phyloP scores from a whole-genome alignment of 345 rosid genomes.

The Fremontodendron californicum region DNA sequence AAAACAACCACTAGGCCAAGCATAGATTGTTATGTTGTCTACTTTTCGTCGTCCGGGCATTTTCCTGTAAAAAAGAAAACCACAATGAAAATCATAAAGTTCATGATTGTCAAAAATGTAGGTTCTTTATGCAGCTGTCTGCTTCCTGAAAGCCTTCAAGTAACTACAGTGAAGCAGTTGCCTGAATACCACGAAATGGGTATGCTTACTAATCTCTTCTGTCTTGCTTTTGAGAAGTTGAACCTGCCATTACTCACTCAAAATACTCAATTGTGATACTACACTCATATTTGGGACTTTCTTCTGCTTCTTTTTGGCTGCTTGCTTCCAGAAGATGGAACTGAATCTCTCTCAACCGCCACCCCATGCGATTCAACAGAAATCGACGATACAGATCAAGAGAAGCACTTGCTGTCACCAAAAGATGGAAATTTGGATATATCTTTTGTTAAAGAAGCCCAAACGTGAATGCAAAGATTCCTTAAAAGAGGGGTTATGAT shows the following conservation, averaged over 20 bases:
- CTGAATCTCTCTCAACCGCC: slow-evolving; percentile 35
- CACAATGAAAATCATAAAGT: not conserved
- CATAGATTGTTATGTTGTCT: not conserved
- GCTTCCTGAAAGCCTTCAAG: slow-evolving; percentile 83
- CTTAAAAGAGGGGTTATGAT: not conserved
- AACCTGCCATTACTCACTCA: not conserved
- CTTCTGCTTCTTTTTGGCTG: slow-evolving; percentile 8
- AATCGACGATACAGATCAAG: slow-evolving; percentile 45
- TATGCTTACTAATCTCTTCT: not conserved
- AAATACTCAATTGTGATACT: not conserved
- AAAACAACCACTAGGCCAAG: too few species aligned
- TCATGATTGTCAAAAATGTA: slow-evolving; percentile 23
- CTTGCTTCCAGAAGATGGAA: slow-evolving; percentile 37
- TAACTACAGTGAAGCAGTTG: slow-evolving; percentile 55
- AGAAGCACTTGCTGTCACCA: slow-evolving; percentile 49
- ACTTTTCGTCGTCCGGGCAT: not conserved
- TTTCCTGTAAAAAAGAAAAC: not conserved
- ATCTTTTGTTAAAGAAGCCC: slow-evolving; percentile 47
- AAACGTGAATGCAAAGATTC: slow-evolving; percentile 16
- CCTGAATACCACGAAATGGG: slow-evolving; percentile 50
- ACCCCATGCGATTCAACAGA: slow-evolving; percentile 43
- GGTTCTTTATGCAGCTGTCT: slow-evolving; percentile 67
- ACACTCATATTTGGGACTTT: not conserved
- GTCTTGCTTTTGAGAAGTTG: not conserved
- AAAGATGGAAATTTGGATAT: slow-evolving; percentile 31